phyloP scores from a whole-genome alignment of 495 filamentous ascomycete species.

The Coniosporium apollinis region DNA sequence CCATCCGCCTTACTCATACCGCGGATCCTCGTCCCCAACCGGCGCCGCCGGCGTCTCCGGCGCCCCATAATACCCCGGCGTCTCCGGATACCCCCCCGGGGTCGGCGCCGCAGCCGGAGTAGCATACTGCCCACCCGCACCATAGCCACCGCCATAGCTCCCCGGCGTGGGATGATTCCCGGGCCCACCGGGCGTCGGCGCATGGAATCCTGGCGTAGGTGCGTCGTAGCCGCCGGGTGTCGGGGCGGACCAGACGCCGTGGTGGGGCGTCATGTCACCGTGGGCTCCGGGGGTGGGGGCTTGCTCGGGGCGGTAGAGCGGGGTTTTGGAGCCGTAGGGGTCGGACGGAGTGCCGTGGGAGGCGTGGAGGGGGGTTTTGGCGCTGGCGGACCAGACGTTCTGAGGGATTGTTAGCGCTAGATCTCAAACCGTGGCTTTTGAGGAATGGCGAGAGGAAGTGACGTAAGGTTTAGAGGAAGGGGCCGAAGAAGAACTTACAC shows the following conservation, averaged over 20 bases:
- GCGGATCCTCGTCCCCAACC: slow-evolving; percentile 39
- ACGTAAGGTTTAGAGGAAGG: slow-evolving; percentile 29
- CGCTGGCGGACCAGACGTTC: slow-evolving; percentile 54
- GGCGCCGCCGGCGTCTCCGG: slow-evolving; percentile 64
- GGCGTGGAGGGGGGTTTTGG: slow-evolving; percentile 60
- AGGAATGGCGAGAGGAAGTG: slow-evolving; percentile 28
- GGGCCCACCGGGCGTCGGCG: slow-evolving; percentile 47
- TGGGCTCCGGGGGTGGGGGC: slow-evolving; percentile 1
- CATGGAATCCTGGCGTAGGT: slow-evolving; percentile 34
- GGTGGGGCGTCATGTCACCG: slow-evolving; percentile 9
- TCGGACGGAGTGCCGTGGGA: slow-evolving; percentile 13
- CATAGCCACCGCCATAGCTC: slow-evolving; percentile 20
- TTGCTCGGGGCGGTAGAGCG: slow-evolving; percentile 16
- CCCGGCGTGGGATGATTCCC: slow-evolving; percentile 42
- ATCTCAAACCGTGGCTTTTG: no score
- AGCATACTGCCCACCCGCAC: slow-evolving; percentile 18
- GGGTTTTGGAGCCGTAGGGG: slow-evolving; percentile 33
- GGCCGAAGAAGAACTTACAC: slow-evolving; percentile 4
- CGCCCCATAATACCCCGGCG: slow-evolving; percentile 39
- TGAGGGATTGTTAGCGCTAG: no score
- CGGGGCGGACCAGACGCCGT: slow-evolving; percentile 39
- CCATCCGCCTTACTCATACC: slow-evolving; percentile 24
- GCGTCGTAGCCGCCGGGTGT: slow-evolving; percentile 62
- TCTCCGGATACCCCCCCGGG: slow-evolving; percentile 36
- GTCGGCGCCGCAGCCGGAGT: slow-evolving; percentile 56